Percentiles rank a stretch among this genome's conserved stretches.
phyloP scores from a whole-genome alignment of 225 moss, liverwort and hornwort genomes.

The Pseudoscleropodium purum region DNA sequence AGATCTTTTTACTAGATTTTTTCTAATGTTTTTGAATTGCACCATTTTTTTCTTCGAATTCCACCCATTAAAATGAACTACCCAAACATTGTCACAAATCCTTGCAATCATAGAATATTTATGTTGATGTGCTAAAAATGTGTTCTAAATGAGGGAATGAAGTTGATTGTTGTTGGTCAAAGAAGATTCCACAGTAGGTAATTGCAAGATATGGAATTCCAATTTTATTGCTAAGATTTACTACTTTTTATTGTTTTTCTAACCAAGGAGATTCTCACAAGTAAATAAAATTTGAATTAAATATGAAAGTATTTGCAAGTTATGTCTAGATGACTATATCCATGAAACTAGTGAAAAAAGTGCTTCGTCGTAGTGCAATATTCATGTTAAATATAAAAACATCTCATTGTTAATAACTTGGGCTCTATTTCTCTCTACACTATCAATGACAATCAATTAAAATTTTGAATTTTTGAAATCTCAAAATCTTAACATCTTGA shows the following conservation, averaged over 20 bases:
- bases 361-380: neutral
- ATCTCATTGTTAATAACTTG: neutral
- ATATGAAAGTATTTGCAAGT: neutral
- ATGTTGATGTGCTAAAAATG: neutral
- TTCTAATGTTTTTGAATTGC: too few species aligned
- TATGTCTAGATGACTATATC: neutral
- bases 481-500: neutral
- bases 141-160: neutral
- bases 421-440: neutral
- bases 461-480: neutral
- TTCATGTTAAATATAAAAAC: neutral
- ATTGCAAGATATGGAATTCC: neutral
- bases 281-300: neutral
- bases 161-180: conserved; percentile 48
- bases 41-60: too few species aligned
- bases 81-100: too few species aligned
- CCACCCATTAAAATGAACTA: too few species aligned
- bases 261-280: neutral
- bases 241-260: neutral
- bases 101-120: neutral
- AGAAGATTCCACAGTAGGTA: neutral
- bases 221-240: neutral
- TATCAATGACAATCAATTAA: neutral
- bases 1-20: too few species aligned
- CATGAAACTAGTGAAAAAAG: neutral